Evolutionary conservation across 2,329 filamentous ascomycete species (phyloP), one percentile per base, ranked within the genome.

Genomic region (Fusarium sp.): DNA sequence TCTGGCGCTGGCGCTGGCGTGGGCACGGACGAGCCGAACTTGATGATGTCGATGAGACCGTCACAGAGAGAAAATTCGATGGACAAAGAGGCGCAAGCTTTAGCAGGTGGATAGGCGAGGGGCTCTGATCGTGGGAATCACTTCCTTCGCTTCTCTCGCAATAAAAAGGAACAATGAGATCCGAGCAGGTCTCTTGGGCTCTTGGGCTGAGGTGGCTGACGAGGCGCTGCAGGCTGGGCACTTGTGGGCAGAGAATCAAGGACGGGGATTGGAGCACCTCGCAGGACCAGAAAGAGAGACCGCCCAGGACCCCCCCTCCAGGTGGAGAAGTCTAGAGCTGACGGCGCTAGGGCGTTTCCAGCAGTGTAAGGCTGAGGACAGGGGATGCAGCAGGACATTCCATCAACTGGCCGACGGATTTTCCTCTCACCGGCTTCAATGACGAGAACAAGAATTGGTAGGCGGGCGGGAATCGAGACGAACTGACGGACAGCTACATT

Each of bases 361-460:
- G 72, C 68, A 74, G 66, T 71, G 73, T 77, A 77, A 77, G 74
- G 74, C 74, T 77, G 74, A 77, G 74, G 67, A 54, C 71, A 75
- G 64, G 74, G 70, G 57, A 31, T 56, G 18, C 31, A 40, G 16
- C n/a, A 66, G n/a, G 61, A 66, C 54, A 52, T 31, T 54, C 66
- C 68, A 70, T 65, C 45, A 29, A 50, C 45, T 27, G 25, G 35
- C 29, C 38, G 57, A 25, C 38, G 62, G 66, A 40, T 58, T 42
- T 69, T 50, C 65, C 66, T 61, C 57, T 54, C 66, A 70, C 52
- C 68, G 61, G 42, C 22, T 47, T 47, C 20, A 25, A 47, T 47
- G 20, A 47, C 20, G 42, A 7, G 20, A 6, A 25, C 9, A 16
- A 50, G 45, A 27, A 50, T n/a, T 50, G 45, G 25, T 50, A 29